phyloP scores from a whole-genome alignment of 23 red algal genomes.

The Cyanidiococcus yangmingshanensis region DNA sequence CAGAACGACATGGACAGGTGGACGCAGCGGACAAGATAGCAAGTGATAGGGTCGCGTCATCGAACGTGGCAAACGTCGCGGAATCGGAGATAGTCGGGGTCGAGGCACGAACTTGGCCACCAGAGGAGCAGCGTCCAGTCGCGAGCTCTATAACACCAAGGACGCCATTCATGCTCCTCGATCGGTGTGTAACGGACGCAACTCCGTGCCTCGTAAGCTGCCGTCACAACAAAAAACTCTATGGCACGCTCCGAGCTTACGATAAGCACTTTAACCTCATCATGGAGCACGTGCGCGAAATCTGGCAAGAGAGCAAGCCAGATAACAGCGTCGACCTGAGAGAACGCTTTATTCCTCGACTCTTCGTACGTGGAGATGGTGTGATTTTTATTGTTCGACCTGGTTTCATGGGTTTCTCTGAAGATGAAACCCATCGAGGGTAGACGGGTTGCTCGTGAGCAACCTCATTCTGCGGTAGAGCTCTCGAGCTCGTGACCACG shows the following conservation, averaged over 20 bases:
- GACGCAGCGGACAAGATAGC: background rate
- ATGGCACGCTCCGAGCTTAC: slow-evolving; percentile 10
- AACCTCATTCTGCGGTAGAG: too few species aligned
- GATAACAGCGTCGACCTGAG: background rate
- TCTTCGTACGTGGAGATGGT: slow-evolving; percentile 2
- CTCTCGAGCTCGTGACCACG: too few species aligned
- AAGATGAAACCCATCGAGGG: too few species aligned
- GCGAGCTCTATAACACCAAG: background rate
- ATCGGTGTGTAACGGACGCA: background rate
- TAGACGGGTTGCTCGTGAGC: too few species aligned
- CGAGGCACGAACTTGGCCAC: background rate
- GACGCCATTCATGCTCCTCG: slow-evolving; percentile 9
- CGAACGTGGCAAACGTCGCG: background rate
- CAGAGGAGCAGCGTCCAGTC: background rate
- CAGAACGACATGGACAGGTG: background rate
- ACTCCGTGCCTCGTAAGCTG: slow-evolving; percentile 11
- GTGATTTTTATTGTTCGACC: slow-evolving; percentile 17
- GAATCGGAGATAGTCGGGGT: background rate
- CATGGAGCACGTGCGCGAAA: slow-evolving; percentile 9
- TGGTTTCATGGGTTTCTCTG: too few species aligned
- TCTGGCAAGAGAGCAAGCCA: background rate
- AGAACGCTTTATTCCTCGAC: background rate
- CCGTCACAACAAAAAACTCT: slow-evolving; percentile 10
- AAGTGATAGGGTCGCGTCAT: background rate
- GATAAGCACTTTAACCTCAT: slow-evolving; percentile 21